Evolutionary conservation across 2,329 filamentous ascomycete species (phyloP), one percentile per base, ranked within the genome.

Genomic region (Ascochyta fabae): DNA sequence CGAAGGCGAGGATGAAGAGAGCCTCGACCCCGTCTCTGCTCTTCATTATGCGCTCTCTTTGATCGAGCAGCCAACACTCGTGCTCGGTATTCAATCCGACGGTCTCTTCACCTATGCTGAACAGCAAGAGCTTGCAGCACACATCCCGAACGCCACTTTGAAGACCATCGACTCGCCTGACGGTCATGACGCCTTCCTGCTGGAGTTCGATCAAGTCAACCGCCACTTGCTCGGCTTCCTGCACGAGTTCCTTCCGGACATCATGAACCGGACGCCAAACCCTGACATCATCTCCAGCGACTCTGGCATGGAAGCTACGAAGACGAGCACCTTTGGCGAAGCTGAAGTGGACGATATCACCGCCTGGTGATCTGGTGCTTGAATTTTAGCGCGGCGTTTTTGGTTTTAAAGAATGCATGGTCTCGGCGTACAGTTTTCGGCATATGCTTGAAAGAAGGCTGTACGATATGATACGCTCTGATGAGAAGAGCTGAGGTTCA

Each of bases 181-280:
- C 73, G 95, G 95, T 1, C 95, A 99, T 69, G 95, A 99, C 75
- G 95, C 95, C 0, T 99, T 99, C 75, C 77, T 99, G 68, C 79
- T 99, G 50, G 94, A 99, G 76, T 99, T 99, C 71, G 92, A 97
- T 79, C 94, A 98, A 78, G 95, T 98, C 56, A 99, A 99, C 77
- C 83, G 81, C 29, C 91, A 96, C 72, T 87, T 97, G 45, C 78
- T 97, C 16, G 85, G 85, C 2, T 99, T 99, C 72, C 81, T 99
- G 75, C 84, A 88, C 55, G 87, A 94, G 67, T 87, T 89, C 3
- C 75, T 99, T 27, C 91, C 92, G 0, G 91, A 96, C 63, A 94
- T 99, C 61, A 97, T 98, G 93, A 79, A 53, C 73, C 80, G 60
- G 61, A 78, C 59, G 61, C 80, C 72, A 58, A 75, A 71, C 57